phyloP scores from a whole-genome alignment of 1,139 yeast genomes.

The Nakaseomyces delphensis region DNA sequence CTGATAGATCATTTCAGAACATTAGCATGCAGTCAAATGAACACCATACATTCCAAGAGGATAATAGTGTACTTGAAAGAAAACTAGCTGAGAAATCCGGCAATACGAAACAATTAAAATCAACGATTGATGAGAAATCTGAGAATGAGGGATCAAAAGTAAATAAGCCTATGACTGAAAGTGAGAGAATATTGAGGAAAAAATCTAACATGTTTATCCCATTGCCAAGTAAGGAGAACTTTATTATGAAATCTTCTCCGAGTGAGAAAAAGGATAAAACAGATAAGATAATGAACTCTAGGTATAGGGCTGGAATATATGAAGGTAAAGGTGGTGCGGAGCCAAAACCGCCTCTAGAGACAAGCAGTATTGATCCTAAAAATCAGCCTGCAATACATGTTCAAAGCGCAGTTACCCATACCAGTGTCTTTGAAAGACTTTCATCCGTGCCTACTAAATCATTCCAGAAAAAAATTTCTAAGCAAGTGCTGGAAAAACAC shows the following conservation, averaged over 20 bases:
- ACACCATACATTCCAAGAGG: background rate
- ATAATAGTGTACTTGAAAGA: background rate
- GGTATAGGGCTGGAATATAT: background rate
- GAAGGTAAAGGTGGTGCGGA: background rate
- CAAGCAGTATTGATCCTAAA: background rate
- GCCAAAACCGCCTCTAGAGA: background rate
- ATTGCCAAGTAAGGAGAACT: constrained; percentile 30
- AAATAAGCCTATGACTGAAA: constrained; percentile 1
- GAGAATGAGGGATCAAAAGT: background rate
- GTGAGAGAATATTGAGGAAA: constrained; percentile 15
- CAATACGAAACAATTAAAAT: background rate
- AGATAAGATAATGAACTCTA: background rate
- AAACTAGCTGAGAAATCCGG: background rate
- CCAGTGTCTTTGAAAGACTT: constrained; percentile 28
- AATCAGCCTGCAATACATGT: background rate
- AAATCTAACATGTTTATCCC: constrained; percentile 31
- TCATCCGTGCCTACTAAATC: constrained; percentile 28
- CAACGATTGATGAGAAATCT: background rate
- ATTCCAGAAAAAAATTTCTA: constrained; percentile 24
- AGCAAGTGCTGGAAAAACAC: constrained; percentile 8
- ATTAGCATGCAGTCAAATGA: background rate
- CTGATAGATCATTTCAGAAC: constrained; percentile 1
- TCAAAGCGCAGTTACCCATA: background rate
- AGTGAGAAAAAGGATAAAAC: constrained; percentile 3
- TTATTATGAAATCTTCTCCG: constrained; percentile 17